Evolutionary conservation across 192 early-diverging fungal species (phyloP).

Genomic region (Phlyctochytrium arcticum): DNA sequence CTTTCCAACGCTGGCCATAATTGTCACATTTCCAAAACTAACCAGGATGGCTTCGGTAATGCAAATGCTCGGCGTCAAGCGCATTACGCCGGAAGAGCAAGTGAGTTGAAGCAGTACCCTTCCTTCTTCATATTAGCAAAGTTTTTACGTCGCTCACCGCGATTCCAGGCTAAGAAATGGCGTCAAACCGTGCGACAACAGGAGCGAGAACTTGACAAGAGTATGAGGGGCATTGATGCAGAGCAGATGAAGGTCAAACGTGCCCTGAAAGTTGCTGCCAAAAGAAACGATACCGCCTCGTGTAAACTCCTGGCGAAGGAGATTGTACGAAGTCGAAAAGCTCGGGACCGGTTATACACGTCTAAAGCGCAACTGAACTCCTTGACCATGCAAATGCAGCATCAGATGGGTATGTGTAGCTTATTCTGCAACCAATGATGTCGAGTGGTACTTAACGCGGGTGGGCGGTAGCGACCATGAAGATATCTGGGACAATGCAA

Average conservation of each 20-base stretch:
- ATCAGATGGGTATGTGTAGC: conserved; percentile 73
- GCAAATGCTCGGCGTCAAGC: conserved; percentile 36
- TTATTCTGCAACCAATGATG: no score
- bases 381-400: conserved; percentile 82
- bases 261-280: conserved; percentile 79
- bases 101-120: no score
- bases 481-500: conserved; percentile 82
- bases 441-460: no score
- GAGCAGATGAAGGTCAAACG: conserved; percentile 82
- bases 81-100: conserved; percentile 48
- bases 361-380: conserved; percentile 93
- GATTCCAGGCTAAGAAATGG: conserved; percentile 87
- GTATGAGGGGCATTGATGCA: conserved; percentile 69
- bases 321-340: conserved; percentile 71
- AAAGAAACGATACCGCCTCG: conserved; percentile 68
- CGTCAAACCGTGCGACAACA: conserved; percentile 73
- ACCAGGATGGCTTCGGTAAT: conserved; percentile 31
- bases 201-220: conserved; percentile 82
- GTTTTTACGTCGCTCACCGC: neutral
- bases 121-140: neutral
- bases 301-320: conserved; percentile 74
- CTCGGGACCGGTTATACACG: conserved; percentile 76
- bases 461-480: conserved; percentile 81
- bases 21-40: neutral
- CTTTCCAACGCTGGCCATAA: no score